Evolutionary conservation across 192 early-diverging fungal species (phyloP), one percentile per base, ranked within the genome.

Genomic region (Dimargaris verticillata): DNA sequence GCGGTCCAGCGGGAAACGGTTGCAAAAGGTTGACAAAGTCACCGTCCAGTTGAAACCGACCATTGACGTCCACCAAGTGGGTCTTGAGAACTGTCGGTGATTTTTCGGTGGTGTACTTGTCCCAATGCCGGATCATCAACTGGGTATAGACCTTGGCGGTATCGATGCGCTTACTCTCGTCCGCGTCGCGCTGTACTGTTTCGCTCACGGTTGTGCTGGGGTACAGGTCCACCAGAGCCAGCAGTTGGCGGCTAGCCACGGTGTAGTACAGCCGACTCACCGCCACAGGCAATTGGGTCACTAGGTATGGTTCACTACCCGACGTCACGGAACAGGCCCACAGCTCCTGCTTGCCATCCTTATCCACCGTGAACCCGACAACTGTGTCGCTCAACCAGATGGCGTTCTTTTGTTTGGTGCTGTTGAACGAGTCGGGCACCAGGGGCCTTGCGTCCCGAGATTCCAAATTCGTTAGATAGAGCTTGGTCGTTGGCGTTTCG

Each of bases 91-190:
- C 77, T 60, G 83, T 79, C 42, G 80, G 73, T 61, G 76, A 70
- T 70, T 83, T 82, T 26, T 79, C 72, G 42, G 76, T 65, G 2
- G 74, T 67, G 58, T 78, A 85, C 7, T 72, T 68, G 61, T 91
- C 88, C 87, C 88, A 91, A 63, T 91, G 88, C 29, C 88, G 78
- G 45, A 91, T 80, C 81, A 84, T 87, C 61, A 91, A 71, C 26
- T 81, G 67, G 24, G 88, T 83, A 69, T 74, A 87, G 14, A 69
- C 76, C 18, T 76, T 61, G 28, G 75, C 87, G 12, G 83, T 77
- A 33, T 85, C 83, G 28, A 72, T 75, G 18, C 74, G 68, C 61
- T 68, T 67, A 28, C 63, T 62, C 14, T 72, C 68, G 28, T 77
- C 43, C 46, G 65, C 60, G 50, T 83, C 78, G 49, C 72, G 75